phyloP scores from a whole-genome alignment of 2,329 filamentous ascomycete species.

The Rhynchosporium agropyri region DNA sequence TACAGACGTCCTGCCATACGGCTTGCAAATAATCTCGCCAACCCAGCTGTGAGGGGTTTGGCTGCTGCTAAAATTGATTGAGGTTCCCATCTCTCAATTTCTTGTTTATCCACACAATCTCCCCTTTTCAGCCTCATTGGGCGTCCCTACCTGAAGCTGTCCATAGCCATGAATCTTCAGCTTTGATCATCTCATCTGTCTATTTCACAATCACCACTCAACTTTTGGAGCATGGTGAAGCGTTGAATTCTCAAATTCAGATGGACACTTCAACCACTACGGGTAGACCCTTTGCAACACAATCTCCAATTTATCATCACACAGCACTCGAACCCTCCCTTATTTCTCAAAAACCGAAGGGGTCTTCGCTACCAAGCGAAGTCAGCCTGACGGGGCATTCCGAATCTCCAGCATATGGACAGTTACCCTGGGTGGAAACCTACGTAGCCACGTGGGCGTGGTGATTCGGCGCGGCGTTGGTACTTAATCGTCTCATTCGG shows the following conservation, averaged over 20 bases:
- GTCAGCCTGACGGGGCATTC: too few species aligned
- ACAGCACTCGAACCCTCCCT: neutral
- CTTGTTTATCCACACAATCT: neutral
- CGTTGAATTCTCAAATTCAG: neutral
- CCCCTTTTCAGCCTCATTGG: neutral
- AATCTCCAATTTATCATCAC: constrained; percentile 3
- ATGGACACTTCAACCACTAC: neutral
- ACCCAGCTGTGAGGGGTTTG: constrained; percentile 48
- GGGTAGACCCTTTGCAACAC: neutral
- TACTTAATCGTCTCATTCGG: neutral
- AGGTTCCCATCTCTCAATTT: neutral
- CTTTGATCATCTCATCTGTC: too few species aligned
- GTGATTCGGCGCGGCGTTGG: constrained; percentile 2
- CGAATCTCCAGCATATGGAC: too few species aligned
- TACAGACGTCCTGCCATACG: constrained; percentile 71
- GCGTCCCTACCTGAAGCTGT: too few species aligned
- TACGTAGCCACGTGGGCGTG: neutral
- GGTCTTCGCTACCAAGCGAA: neutral
- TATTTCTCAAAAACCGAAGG: neutral
- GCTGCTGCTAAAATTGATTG: constrained; percentile 30
- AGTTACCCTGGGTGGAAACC: neutral
- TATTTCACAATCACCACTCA: neutral
- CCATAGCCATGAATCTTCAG: neutral
- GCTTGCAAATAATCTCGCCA: constrained; percentile 80
- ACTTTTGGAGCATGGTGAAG: neutral